Evolutionary conservation across 139 green algal genomes (phyloP), one percentile per base, ranked within the genome.

Genomic region (Edaphochlamys debaryana): DNA sequence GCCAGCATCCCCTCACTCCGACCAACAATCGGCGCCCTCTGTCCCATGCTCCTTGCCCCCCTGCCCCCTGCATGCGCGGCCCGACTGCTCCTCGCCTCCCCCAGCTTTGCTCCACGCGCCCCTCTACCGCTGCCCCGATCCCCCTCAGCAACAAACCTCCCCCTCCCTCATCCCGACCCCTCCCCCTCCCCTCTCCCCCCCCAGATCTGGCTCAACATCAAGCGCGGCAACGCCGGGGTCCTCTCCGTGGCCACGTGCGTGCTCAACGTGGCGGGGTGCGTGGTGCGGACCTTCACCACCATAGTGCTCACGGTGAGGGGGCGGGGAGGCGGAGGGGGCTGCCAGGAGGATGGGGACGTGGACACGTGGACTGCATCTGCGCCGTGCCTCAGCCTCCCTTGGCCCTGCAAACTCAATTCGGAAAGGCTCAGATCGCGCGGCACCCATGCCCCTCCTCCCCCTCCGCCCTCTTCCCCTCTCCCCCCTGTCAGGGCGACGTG

Each of bases 201-300:
- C n/a, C 94, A 98, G 77, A 96, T 98, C 68, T 63, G 92, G 64
- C 83, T 98, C 30, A 98, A 98, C 85, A 30, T 88, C 17, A 67
- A 78, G 79, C 81, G 93, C 1, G 94, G 94, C 48, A 90, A 96
- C 79, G 88, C 91, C n/a, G 94, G 94, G 0, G 87, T 96, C 89
- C 87, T 98, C 69, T 93, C 88, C 15, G 64, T 92, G 22, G 80
- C 88, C 5, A 94, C 93, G 0, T 94, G 89, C 74, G 40, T 74
- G 15, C 88, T 98, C 41, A 96, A 95, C 66, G 85, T 97, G 20
- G 73, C 78, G 19, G 94, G 94, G 60, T 95, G 94, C 71, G n/a
- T 91, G 0, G 89, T 89, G 3, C 88, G 94, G 25, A 84, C 93
- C 13, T 96, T 93, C 79, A 98, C 94, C 2, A 97, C 94, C 0